Conservation (phyloP, 2,329 filamentous ascomycete species). For the Alternaria rosae region DNA sequence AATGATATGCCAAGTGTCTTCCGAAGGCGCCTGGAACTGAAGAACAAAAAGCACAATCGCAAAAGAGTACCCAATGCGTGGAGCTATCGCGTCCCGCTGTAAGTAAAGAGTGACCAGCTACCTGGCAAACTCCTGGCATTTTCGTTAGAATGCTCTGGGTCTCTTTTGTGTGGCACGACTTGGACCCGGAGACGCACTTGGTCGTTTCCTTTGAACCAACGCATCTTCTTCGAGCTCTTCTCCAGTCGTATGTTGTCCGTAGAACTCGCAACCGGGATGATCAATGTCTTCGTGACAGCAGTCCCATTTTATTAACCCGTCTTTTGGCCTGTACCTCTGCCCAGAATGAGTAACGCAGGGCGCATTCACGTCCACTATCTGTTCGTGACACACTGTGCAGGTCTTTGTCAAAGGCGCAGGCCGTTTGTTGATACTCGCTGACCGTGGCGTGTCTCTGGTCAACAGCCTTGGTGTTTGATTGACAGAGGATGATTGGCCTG, state of each 20-base stretch:
- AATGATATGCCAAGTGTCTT: not conserved
- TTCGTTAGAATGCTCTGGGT: not conserved
- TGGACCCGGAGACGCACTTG: conserved; percentile 3
- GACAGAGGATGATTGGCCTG: not conserved
- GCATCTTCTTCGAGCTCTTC: not conserved
- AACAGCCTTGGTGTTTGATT: not conserved
- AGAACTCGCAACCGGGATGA: conserved; percentile 20
- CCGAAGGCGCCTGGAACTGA: not conserved
- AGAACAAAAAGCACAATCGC: not conserved
- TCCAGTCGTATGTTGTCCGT: conserved; percentile 9
- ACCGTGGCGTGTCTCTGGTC: not conserved
- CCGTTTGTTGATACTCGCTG: not conserved
- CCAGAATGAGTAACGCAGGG: conserved; percentile 31
- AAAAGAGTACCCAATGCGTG: not conserved
- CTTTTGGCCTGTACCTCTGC: not conserved
- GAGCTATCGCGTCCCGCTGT: not conserved
- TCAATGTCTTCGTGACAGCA: conserved; percentile 19
- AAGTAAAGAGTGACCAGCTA: not conserved
- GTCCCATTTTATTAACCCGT: conserved; percentile 4
- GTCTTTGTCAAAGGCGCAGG: not conserved
- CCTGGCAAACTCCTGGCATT: not conserved
- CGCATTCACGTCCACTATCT: conserved; percentile 8
- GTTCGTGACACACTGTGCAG: conserved; percentile 25
- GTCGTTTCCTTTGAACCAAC: not conserved
- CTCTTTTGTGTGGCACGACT: conserved; percentile 1